Conservation (phyloP, 1,139 yeast genomes). For the Pneumocystis oryctolagi region DNA sequence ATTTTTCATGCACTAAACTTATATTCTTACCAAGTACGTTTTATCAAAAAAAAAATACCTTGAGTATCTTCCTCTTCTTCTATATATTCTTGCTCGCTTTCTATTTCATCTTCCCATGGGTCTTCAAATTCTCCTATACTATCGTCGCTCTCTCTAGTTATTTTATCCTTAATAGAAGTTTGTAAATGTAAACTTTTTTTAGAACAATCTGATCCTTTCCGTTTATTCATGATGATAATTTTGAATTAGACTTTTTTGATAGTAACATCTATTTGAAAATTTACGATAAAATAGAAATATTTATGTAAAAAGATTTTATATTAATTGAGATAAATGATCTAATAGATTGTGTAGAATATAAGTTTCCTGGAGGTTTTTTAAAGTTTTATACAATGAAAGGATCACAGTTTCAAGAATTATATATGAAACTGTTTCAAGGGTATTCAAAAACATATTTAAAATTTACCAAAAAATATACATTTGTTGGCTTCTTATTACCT, state of each 20-base stretch:
- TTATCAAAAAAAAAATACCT: conserved; percentile 15
- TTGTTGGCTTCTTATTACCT: neutral
- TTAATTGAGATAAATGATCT: neutral
- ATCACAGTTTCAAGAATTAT: neutral
- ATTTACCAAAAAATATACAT: neutral
- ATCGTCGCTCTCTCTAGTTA: neutral
- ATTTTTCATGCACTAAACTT: conserved; percentile 11
- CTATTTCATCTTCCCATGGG: conserved; percentile 88
- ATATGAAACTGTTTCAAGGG: neutral
- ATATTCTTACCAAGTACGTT: conserved; percentile 16
- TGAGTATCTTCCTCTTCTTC: conserved; percentile 55
- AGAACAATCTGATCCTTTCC: neutral
- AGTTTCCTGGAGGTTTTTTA: neutral
- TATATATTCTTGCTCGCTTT: conserved; percentile 66
- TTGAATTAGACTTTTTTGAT: neutral
- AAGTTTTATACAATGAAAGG: neutral
- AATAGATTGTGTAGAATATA: neutral
- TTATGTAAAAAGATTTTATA: neutral
- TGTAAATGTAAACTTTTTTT: neutral
- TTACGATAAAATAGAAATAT: neutral
- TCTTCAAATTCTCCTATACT: conserved; percentile 81
- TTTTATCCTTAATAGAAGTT: neutral
- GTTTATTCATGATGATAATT: neutral
- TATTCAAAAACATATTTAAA: neutral
- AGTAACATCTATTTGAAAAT: neutral